phyloP scores from a whole-genome alignment of 805 yeast genomes.

The Starmera pachycereana region DNA sequence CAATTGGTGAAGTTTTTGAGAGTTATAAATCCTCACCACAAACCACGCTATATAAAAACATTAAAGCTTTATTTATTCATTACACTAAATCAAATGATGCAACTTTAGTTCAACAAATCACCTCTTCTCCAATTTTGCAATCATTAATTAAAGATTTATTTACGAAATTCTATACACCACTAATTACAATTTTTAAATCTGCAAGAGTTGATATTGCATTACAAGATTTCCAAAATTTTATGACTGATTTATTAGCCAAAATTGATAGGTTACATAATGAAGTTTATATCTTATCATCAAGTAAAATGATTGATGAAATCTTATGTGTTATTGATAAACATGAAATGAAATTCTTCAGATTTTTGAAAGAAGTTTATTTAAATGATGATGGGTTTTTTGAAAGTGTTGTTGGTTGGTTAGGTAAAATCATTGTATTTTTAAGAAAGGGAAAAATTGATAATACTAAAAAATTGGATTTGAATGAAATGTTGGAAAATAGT shows the following conservation, averaged over 20 bases:
- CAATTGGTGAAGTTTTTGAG: conserved; percentile 13
- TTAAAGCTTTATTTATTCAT: conserved; percentile 54
- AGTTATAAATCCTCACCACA: conserved; percentile 11
- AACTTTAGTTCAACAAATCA: conserved; percentile 58
- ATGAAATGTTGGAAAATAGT: conserved; percentile 18
- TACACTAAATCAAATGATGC: conserved; percentile 68
- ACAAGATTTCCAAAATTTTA: conserved; percentile 52
- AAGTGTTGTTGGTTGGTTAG: conserved; percentile 65
- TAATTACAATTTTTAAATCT: conserved; percentile 55
- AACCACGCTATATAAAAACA: conserved; percentile 30
- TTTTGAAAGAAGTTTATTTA: conserved; percentile 73
- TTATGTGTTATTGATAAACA: conserved; percentile 60
- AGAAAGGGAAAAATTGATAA: conserved; percentile 41
- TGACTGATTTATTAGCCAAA: conserved; percentile 52
- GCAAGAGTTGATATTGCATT: conserved; percentile 60
- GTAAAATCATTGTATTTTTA: conserved; percentile 51
- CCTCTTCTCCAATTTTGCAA: conserved; percentile 83
- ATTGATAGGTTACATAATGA: conserved; percentile 42
- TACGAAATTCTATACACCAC: conserved; percentile 62
- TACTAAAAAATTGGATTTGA: conserved; percentile 35
- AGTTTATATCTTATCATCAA: conserved; percentile 38
- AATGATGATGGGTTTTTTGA: conserved; percentile 71
- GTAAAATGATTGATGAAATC: conserved; percentile 58
- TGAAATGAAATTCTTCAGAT: conserved; percentile 60
- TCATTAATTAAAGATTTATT: conserved; percentile 63